A percentile compares a stretch with the other conserved stretches of the same genome.
Conservation (phyloP, 2,329 filamentous ascomycete species). For the Fusarium verrucosum region DNA sequence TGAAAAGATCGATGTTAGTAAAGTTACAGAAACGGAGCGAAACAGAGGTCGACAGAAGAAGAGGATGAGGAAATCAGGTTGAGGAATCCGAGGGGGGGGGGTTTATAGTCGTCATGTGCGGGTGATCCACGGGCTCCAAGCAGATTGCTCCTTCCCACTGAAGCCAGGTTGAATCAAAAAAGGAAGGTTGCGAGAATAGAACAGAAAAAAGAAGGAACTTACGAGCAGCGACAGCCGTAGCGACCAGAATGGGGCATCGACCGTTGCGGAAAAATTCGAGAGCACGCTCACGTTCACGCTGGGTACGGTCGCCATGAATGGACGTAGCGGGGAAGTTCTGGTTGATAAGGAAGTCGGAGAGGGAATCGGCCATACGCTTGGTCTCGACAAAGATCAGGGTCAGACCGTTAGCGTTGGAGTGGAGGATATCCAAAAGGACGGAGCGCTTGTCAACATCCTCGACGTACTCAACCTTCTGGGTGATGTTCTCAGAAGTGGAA, state of each 20-base stretch:
- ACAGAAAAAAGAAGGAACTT: too few species aligned
- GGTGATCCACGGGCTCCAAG: too few species aligned
- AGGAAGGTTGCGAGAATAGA: too few species aligned
- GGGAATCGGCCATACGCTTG: slow-evolving; percentile 98
- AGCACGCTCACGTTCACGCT: slow-evolving; percentile 98
- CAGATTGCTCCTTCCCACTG: too few species aligned
- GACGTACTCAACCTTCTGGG: slow-evolving; percentile 97
- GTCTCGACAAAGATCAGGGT: slow-evolving; percentile 99
- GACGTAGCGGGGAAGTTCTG: slow-evolving; percentile 98
- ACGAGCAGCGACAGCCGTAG: slow-evolving; percentile 90
- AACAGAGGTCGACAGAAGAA: too few species aligned
- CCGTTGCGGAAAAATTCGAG: slow-evolving; percentile 97
- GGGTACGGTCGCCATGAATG: slow-evolving; percentile 97
- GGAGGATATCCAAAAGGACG: slow-evolving; percentile 94
- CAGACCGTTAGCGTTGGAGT: slow-evolving; percentile 88
- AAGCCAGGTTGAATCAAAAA: too few species aligned
- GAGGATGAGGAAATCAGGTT: too few species aligned
- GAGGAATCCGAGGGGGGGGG: too few species aligned
- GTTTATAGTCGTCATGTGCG: too few species aligned
- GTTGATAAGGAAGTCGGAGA: slow-evolving; percentile 98
- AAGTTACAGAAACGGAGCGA: too few species aligned
- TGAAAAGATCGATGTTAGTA: too few species aligned
- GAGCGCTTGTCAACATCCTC: slow-evolving; percentile 98
- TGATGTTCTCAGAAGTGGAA: slow-evolving; percentile 99
- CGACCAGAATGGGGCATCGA: slow-evolving; percentile 94